phyloP scores from a whole-genome alignment of 2,329 filamentous ascomycete species.

The Alternaria ethzedia region DNA sequence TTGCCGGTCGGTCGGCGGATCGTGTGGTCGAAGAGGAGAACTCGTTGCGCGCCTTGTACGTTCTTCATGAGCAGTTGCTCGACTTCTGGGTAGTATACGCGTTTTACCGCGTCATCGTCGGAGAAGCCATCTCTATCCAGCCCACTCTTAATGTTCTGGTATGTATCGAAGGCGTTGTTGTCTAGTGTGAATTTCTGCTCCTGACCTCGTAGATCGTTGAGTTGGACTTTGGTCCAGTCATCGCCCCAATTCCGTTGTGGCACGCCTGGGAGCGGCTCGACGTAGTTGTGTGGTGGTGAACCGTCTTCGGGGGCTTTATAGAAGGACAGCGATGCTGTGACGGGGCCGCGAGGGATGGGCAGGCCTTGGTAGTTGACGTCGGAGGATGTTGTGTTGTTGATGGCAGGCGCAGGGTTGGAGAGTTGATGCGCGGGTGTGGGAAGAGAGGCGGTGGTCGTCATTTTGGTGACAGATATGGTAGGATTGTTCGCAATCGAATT shows the following conservation, averaged over 20 bases:
- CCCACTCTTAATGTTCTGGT: constrained; percentile 64
- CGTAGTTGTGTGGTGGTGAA: constrained; percentile 54
- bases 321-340: constrained; percentile 36
- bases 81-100: constrained; percentile 84
- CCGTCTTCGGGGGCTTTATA: constrained; percentile 37
- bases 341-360: constrained; percentile 36
- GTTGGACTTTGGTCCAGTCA: constrained; percentile 57
- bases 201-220: constrained; percentile 76
- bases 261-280: constrained; percentile 68
- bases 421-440: constrained; percentile 53
- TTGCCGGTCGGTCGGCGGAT: constrained; percentile 71
- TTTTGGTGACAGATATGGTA: constrained; percentile 30
- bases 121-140: constrained; percentile 64
- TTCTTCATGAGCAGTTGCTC: constrained; percentile 71
- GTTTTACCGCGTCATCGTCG: constrained; percentile 71
- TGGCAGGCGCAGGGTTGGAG: constrained; percentile 29
- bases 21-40: constrained; percentile 88
- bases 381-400: constrained; percentile 32
- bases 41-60: constrained; percentile 68
- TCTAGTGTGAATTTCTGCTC: constrained; percentile 73
- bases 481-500: neutral
- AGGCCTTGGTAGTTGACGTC: constrained; percentile 43
- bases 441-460: constrained; percentile 52
- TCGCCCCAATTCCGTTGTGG: constrained; percentile 70
- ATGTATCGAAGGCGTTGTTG: constrained; percentile 74